Conservation (phyloP, 108 stramenopile genomes). For the Skeletonema potamos region DNA sequence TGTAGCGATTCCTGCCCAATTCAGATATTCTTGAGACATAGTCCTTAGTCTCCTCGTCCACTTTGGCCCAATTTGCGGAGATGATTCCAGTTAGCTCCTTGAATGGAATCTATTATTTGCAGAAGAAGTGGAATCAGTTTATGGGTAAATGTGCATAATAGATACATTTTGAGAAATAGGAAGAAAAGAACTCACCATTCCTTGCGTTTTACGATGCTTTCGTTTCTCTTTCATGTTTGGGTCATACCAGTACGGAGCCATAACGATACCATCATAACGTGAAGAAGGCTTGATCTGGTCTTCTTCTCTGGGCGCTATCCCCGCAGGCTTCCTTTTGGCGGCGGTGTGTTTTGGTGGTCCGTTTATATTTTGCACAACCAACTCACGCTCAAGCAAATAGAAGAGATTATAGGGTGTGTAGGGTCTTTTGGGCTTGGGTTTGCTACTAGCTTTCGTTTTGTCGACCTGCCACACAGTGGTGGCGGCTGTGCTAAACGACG, state of each 20-base stretch:
- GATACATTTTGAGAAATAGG: no score
- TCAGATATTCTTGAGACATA: conserved; percentile 35
- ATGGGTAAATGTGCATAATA: background rate
- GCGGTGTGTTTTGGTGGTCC: background rate
- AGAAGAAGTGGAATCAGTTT: background rate
- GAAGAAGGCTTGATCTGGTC: conserved; percentile 27
- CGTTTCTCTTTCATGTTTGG: conserved; percentile 41
- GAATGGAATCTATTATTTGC: conserved; percentile 23
- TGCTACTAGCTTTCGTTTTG: background rate
- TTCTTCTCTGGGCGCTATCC: conserved; percentile 5
- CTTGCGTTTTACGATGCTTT: conserved; percentile 44
- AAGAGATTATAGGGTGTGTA: conserved; percentile 49
- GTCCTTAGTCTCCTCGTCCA: conserved; percentile 34
- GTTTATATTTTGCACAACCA: conserved; percentile 25
- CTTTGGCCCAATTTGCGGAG: conserved; percentile 37
- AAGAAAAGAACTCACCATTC: conserved; percentile 12
- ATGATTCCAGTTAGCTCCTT: conserved; percentile 40
- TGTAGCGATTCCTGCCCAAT: conserved; percentile 35
- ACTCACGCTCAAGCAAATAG: conserved; percentile 43
- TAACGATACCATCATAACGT: conserved; percentile 28
- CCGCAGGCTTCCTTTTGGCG: background rate
- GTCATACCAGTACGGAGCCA: conserved; percentile 39
- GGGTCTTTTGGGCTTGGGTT: conserved; percentile 22
- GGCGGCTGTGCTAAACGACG: no score
- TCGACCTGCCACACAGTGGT: background rate